Base-by-base conservation (phyloP, 768 basidiomycete genomes). In the Suillus decipiens region DNA sequence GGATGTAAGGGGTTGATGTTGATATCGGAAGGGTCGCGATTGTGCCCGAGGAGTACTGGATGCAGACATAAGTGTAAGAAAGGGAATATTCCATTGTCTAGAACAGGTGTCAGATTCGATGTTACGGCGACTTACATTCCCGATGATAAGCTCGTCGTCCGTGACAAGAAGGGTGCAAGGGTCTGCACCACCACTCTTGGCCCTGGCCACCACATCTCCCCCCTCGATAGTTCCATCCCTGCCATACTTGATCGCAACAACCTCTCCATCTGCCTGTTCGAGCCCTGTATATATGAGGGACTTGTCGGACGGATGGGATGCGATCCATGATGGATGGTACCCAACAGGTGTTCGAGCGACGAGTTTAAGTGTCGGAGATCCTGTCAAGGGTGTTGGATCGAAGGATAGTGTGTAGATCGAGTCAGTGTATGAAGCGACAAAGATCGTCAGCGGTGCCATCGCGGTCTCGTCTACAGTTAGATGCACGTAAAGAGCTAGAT, bases 261-360 rank as follows among this genome's bases (percentile, higher is more conserved):
- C 79, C 72, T 80, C 79, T 14, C 93, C 92, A 19, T 89, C 83
- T 0, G 79, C 66, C 63, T 88, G 84, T 67, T 93, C 89, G 22
- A 93, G 78, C 0, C 82, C 87, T 14, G 90, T 78, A 68, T 88
- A 88, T 37, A 92, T 77, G 33, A 93, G 67, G 3, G 84, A 82
- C 48, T 76, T 78, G 64, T 89, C 83, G 0, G 70, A 73, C 0
- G 88, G 86, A 69, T 89, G 83, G 6, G 78, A 75, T 12, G 87
- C 82, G 63, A 95, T 80, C 93, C 93, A 95, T 5, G 91, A 92
- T 0, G 92, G 89, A 68, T 86, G 84, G 66, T 81, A 74, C 36
- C 89, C 89, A 43, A 86, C 84, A 11, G 73, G 70, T 56, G 85
- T 68, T 19, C 79, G 66, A 6, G 84, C 81, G 15, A 76, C 68